A percentile compares a stretch with the other conserved stretches of the same genome.
phyloP scores from a whole-genome alignment of 441 rosid genomes.

The Theobroma grandiflorum region DNA sequence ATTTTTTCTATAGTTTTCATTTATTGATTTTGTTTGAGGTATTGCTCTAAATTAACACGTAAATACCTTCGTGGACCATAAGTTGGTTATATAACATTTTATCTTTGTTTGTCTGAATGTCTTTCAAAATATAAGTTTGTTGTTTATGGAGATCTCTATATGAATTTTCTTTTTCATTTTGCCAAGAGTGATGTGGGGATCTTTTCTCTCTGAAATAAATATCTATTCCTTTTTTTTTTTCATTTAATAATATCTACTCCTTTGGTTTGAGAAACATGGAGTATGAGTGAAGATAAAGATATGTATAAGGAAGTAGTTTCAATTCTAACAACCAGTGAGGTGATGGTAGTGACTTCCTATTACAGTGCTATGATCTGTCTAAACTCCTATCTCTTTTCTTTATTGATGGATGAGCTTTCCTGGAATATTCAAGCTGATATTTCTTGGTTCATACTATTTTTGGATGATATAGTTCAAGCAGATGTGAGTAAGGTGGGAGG shows the following conservation, averaged over 20 bases:
- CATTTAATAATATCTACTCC: not conserved
- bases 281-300: not conserved
- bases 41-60: not conserved
- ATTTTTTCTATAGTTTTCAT: not conserved
- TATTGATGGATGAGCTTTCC: not conserved
- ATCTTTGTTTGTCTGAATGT: slow-evolving; percentile 14
- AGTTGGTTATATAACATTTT: not conserved
- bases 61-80: not conserved
- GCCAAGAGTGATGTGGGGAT: not conserved
- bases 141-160: not conserved
- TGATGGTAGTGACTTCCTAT: not conserved
- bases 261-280: slow-evolving; percentile 9
- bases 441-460: not conserved
- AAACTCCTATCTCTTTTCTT: slow-evolving; percentile 9
- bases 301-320: slow-evolving; percentile 1
- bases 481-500: slow-evolving; percentile 5
- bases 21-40: slow-evolving; percentile 2
- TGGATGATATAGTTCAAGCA: not conserved
- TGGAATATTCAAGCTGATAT: not conserved
- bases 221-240: not conserved
- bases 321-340: not conserved
- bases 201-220: not conserved
- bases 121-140: not conserved
- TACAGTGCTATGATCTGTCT: not conserved
- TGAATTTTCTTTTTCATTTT: not conserved